phyloP scores from a whole-genome alignment of 495 filamentous ascomycete species.

The Aspergillus avenaceus region DNA sequence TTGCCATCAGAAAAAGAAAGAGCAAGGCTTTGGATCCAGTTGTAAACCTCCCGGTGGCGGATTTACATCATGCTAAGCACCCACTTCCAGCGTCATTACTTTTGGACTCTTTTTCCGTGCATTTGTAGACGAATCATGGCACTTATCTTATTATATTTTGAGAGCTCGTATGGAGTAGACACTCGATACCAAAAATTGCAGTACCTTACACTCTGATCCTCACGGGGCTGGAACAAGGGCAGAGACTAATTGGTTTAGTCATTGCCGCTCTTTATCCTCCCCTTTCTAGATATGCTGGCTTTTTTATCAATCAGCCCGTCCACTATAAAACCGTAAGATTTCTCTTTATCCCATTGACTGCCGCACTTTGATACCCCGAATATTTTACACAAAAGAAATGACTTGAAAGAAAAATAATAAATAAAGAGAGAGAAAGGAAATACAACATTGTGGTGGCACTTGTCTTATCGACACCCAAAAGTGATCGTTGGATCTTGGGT shows the following conservation, averaged over 20 bases:
- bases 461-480: slow-evolving; percentile 5
- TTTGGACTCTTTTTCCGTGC: slow-evolving; percentile 15
- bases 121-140: slow-evolving; percentile 11
- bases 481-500: slow-evolving; percentile 1
- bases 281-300: no score
- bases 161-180: neutral
- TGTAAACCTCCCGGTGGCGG: neutral
- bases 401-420: neutral
- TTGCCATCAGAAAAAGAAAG: neutral
- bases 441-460: neutral
- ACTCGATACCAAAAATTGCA: neutral
- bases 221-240: no score
- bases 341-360: no score
- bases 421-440: neutral
- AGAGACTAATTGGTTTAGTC: no score
- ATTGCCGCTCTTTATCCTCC: no score
- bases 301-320: no score
- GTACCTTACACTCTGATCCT: neutral
- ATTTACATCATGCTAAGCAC: slow-evolving; percentile 6
- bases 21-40: neutral
- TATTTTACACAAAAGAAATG: neutral
- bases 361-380: neutral
- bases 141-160: neutral
- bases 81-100: slow-evolving; percentile 11
- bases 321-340: no score